These are phyloP conservation scores for Tetrapisispora taiwanensis DNA, from an alignment of 805 yeast genomes.

Conservation along the genomic window DNA sequence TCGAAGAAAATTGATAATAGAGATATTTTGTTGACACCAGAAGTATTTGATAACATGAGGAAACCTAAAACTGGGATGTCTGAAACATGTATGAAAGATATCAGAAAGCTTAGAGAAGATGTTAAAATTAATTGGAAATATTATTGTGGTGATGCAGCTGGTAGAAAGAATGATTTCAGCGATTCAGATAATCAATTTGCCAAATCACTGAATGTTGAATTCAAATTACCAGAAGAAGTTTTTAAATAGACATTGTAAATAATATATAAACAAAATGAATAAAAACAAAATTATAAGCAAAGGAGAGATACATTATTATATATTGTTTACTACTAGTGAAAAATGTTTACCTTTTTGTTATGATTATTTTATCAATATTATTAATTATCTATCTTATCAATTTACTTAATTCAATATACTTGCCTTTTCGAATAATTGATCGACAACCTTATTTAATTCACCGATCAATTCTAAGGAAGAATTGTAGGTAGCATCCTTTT, in stretches of 20 bases:
- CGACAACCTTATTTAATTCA: slow-evolving; percentile 81
- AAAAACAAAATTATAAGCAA: too few relatives aligned
- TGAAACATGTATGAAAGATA: slow-evolving; percentile 38
- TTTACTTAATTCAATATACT: slow-evolving; percentile 64
- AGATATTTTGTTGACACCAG: background rate
- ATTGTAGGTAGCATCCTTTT: slow-evolving; percentile 78
- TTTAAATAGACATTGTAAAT: slow-evolving; percentile 23
- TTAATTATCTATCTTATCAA: background rate
- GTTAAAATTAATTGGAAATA: slow-evolving; percentile 11
- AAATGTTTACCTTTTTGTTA: background rate
- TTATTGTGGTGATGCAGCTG: slow-evolving; percentile 97
- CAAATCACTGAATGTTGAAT: slow-evolving; percentile 38
- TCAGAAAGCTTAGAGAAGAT: slow-evolving; percentile 10
- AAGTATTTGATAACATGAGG: slow-evolving; percentile 34
- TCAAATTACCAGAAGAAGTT: slow-evolving; percentile 63
- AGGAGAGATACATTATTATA: too few relatives aligned
- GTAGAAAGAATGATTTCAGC: slow-evolving; percentile 67
- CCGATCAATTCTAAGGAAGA: slow-evolving; percentile 79
- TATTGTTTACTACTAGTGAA: too few relatives aligned
- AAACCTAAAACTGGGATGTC: slow-evolving; percentile 82
- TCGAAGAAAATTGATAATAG: background rate
- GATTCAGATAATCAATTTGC: slow-evolving; percentile 74
- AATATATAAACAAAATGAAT: too few relatives aligned
- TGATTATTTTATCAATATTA: background rate
- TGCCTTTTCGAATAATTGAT: slow-evolving; percentile 87